Percentiles rank a stretch among this genome's conserved stretches.
These are phyloP conservation scores for Apiospora kogelbergensis DNA, from an alignment of 2,329 filamentous ascomycete genomes.

Conservation along the genomic window DNA sequence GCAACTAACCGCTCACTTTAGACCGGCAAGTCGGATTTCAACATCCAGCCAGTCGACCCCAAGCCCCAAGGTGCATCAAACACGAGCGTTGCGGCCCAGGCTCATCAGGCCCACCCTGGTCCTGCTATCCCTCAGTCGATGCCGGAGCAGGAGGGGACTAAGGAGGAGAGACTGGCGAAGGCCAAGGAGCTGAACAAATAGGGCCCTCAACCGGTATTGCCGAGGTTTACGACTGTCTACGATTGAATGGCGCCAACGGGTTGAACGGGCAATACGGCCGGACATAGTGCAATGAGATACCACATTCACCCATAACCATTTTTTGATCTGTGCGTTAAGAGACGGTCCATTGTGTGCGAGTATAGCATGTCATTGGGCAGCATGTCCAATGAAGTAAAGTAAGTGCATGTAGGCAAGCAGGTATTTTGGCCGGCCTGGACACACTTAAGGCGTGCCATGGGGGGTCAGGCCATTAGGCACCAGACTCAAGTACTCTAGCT, in stretches of 20 bases:
- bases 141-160: constrained; percentile 59
- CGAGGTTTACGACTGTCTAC: neutral
- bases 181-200: constrained; percentile 66
- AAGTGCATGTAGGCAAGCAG: neutral
- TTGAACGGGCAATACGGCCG: neutral
- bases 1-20: constrained; percentile 15
- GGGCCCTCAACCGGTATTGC: neutral
- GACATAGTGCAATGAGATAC: neutral
- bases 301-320: neutral
- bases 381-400: neutral
- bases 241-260: neutral
- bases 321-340: neutral
- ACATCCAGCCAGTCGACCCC: constrained; percentile 39
- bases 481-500: neutral
- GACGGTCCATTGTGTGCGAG: neutral
- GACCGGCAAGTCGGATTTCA: constrained; percentile 32
- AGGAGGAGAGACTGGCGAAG: constrained; percentile 67
- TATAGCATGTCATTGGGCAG: constrained; percentile 3
- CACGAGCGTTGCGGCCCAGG: constrained; percentile 36
- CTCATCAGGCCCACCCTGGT: constrained; percentile 57
- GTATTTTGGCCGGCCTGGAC: neutral
- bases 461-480: neutral
- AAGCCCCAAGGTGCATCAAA: constrained; percentile 39
- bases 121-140: constrained; percentile 56
- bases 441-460: neutral